Evolutionary conservation across 208 protist genomes (phyloP), one percentile per base, ranked within the genome.

Genomic region (Phytomonas serpens): DNA sequence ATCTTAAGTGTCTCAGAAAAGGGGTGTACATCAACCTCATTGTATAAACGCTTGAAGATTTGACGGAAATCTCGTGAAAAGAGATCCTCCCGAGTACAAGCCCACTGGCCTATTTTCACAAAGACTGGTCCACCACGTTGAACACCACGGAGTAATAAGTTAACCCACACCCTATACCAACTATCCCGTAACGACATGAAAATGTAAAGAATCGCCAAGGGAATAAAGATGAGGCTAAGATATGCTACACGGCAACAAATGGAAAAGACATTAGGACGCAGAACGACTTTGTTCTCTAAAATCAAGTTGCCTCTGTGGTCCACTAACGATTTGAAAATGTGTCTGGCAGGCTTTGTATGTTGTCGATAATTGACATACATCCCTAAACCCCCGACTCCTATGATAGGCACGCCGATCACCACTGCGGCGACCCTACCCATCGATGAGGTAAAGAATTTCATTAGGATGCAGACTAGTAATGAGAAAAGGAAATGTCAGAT

Each of bases 101-200:
- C 85, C 91, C 93, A 97, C 79, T 97, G 93, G 16, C 90, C 90
- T 36, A 93, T 86, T 79, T 97, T 97, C 62, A 97, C 86, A 68
- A 95, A 97, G 19, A 91, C 89, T 0, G 93, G 91, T 1, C 93
- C 93, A 10, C 86, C 85, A 16, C 78, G 80, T 81, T 97, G 76
- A 67, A 97, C 88, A 10, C 81, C 89, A 13, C 69, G 63, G 37
- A 96, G 78, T 27, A 96, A 70, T 65, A 86, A 52, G 29, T 87
- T 33, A 66, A 97, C 64, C 91, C 91, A 96, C 31, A 36, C 69
- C n/a, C 84, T 67, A 70, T 93, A 90, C 84, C 82, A 87, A 9
- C 68, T 77, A 52, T 76, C 63, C 0, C 71, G 47, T 51, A 83
- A 75, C 11, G 71, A 76, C 91, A 93, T 90, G 72, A 96, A 71